A percentile compares a stretch with the other conserved stretches of the same genome.
phyloP scores from a whole-genome alignment of 108 stramenopile genomes.

The Aurantiochytrium sp. region DNA sequence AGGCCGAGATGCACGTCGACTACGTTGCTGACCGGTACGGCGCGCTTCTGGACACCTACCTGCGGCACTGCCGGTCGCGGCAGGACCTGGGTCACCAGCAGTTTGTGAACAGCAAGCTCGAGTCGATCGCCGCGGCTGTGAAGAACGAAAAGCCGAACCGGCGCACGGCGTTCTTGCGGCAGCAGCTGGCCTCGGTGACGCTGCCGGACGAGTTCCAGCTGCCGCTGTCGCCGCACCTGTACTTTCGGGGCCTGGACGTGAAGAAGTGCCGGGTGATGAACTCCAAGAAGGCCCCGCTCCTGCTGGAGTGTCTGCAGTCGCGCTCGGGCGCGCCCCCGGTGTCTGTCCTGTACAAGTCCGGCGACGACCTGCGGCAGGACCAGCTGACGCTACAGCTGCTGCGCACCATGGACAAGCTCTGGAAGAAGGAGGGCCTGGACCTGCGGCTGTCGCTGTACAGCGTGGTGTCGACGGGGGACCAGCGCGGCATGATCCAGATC shows the following conservation, averaged over 20 bases:
- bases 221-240: conserved; percentile 37
- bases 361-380: conserved; percentile 67
- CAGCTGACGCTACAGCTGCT: conserved; percentile 62
- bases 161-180: not conserved
- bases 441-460: conserved; percentile 46
- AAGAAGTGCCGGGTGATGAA: conserved; percentile 48
- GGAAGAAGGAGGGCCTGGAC: conserved; percentile 52
- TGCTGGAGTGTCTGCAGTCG: conserved; percentile 37
- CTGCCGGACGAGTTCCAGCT: conserved; percentile 47
- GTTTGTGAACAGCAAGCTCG: conserved; percentile 40
- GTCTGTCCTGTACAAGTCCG: conserved; percentile 53
- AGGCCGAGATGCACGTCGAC: conserved; percentile 41
- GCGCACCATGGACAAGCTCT: conserved; percentile 59
- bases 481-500: conserved; percentile 56
- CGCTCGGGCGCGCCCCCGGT: conserved; percentile 21
- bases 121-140: conserved; percentile 31
- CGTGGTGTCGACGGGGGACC: conserved; percentile 54
- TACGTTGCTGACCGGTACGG: conserved; percentile 39
- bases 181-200: not conserved
- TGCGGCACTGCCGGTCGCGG: conserved; percentile 42
- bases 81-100: conserved; percentile 44
- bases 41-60: conserved; percentile 42
- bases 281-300: conserved; percentile 48
- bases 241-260: conserved; percentile 33
- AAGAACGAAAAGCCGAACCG: not conserved